Evolutionary conservation across 441 rosid species (phyloP).

Genomic region (Bruguiera hainesii): DNA sequence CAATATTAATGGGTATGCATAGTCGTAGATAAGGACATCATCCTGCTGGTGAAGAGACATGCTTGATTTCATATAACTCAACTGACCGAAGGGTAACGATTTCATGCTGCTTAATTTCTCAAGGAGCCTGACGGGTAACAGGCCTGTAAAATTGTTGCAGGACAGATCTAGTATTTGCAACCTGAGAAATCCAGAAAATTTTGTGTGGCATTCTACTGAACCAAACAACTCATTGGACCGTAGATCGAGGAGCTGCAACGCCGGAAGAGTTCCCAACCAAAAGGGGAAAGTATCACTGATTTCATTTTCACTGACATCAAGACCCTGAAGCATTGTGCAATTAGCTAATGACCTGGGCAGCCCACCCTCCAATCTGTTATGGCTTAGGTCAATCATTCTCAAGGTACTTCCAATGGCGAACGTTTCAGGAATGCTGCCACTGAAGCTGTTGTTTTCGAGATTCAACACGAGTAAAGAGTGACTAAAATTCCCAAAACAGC

Average conservation of each 20-base stretch:
- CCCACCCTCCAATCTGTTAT: conserved; percentile 1
- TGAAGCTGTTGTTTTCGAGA: conserved; percentile 5
- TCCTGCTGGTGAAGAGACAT: accelerated
- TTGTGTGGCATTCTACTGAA: too few relatives aligned
- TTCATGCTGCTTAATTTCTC: too few relatives aligned
- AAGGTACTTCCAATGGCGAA: conserved; percentile 1
- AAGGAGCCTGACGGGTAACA: too few relatives aligned
- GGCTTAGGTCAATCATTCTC: conserved; percentile 4
- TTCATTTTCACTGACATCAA: neutral
- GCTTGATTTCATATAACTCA: too few relatives aligned
- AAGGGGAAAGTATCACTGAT: neutral
- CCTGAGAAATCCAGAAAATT: too few relatives aligned
- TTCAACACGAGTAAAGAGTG: neutral
- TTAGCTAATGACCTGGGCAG: conserved; percentile 17
- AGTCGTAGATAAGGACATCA: too few relatives aligned
- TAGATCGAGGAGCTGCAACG: neutral
- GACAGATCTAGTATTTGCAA: too few relatives aligned
- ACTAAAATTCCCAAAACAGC: conserved; percentile 15
- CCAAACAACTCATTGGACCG: neutral
- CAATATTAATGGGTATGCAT: too few relatives aligned
- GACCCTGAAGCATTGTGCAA: neutral
- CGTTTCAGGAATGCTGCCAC: conserved; percentile 2
- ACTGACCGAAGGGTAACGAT: too few relatives aligned
- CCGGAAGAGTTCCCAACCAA: conserved; percentile 7
- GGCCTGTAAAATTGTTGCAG: too few relatives aligned